Evolutionary conservation across 1,284 basidiomycete species (phyloP).

Genomic region (Melanopsichium pennsylvanicum): DNA sequence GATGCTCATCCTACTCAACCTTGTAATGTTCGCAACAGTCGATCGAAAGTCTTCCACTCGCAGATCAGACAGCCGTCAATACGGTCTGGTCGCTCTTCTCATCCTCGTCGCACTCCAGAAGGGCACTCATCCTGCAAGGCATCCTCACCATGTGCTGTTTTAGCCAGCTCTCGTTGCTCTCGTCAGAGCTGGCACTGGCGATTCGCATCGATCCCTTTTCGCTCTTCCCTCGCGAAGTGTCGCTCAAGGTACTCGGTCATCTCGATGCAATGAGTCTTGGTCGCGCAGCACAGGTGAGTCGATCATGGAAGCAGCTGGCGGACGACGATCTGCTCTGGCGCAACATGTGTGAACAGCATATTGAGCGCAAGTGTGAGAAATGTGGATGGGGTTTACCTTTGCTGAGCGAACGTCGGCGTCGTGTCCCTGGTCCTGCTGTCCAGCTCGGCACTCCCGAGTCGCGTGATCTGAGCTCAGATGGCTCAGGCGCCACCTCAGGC

Average conservation of each 20-base stretch:
- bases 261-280: slow-evolving; percentile 96
- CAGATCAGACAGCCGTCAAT: slow-evolving; percentile 88
- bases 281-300: slow-evolving; percentile 90
- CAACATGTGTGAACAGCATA: slow-evolving; percentile 97
- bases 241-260: slow-evolving; percentile 86
- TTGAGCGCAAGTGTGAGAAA: slow-evolving; percentile 94
- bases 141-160: slow-evolving; percentile 99
- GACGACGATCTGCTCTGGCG: slow-evolving; percentile 97
- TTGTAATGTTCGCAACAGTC: too few relatives aligned
- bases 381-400: slow-evolving; percentile 97
- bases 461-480: slow-evolving; percentile 55
- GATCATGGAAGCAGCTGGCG: slow-evolving; percentile 84
- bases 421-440: slow-evolving; percentile 51
- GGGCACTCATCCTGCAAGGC: slow-evolving; percentile 92
- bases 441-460: slow-evolving; percentile 49
- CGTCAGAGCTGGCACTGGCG: slow-evolving; percentile 86
- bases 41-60: slow-evolving; percentile 86
- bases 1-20: too few relatives aligned
- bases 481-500: slow-evolving; percentile 28
- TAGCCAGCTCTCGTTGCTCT: slow-evolving; percentile 94
- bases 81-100: slow-evolving; percentile 97
- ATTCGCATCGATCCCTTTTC: slow-evolving; percentile 90
- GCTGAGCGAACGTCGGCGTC: slow-evolving; percentile 76
- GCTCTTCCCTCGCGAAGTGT: slow-evolving; percentile 88
- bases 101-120: slow-evolving; percentile 85